These are phyloP conservation scores for Colletotrichum limetticola DNA, from an alignment of 2,329 filamentous ascomycete genomes.

Conservation along the genomic window DNA sequence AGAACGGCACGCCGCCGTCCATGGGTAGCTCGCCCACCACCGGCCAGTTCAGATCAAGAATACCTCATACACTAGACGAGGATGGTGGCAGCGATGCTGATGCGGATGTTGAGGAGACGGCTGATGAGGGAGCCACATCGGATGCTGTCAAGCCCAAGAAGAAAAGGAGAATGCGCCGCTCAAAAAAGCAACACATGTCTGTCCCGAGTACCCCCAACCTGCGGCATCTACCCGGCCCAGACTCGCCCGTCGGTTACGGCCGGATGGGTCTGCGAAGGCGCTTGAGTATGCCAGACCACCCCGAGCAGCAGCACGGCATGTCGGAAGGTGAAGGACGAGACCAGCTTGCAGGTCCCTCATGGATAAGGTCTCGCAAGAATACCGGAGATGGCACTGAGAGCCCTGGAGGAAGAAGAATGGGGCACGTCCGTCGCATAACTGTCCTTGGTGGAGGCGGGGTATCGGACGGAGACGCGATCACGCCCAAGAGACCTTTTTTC, in stretches of 20 bases:
- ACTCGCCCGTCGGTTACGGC: conserved; percentile 53
- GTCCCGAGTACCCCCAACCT: conserved; percentile 72
- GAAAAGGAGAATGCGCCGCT: conserved; percentile 66
- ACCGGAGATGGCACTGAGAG: conserved; percentile 63
- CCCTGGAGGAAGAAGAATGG: conserved; percentile 62
- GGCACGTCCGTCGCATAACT: conserved; percentile 74
- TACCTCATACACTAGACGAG: conserved; percentile 65
- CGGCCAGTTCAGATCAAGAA: conserved; percentile 55
- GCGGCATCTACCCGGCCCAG: conserved; percentile 53
- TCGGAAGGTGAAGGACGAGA: conserved; percentile 82
- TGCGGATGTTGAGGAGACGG: conserved; percentile 87
- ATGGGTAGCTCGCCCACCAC: conserved; percentile 60
- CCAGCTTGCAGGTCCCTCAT: conserved; percentile 64
- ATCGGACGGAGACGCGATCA: conserved; percentile 71
- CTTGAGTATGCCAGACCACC: conserved; percentile 72
- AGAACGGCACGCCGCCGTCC: conserved; percentile 51
- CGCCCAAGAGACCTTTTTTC: conserved; percentile 67
- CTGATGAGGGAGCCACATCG: conserved; percentile 73
- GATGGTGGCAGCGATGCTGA: conserved; percentile 74
- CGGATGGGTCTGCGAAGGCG: conserved; percentile 71
- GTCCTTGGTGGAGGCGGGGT: conserved; percentile 72
- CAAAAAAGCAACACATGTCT: conserved; percentile 56
- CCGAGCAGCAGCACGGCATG: conserved; percentile 70
- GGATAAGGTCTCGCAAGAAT: conserved; percentile 54
- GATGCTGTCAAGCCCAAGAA: conserved; percentile 65